These are phyloP conservation scores for Yarrowia alimentaria DNA, from an alignment of 805 yeast genomes.

Conservation along the genomic window DNA sequence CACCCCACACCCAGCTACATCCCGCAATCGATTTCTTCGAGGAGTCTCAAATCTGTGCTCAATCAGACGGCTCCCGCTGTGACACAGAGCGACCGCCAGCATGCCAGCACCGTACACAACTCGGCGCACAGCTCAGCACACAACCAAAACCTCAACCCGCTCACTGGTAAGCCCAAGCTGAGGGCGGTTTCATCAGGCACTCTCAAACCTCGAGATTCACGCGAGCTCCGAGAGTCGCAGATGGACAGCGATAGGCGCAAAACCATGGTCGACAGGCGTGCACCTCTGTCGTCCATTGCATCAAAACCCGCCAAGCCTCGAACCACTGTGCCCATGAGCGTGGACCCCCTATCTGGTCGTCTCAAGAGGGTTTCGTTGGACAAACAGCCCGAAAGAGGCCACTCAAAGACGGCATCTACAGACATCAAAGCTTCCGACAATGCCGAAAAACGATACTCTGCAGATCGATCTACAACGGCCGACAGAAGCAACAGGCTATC, in stretches of 20 bases:
- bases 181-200: slow-evolving; percentile 7
- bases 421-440: no score
- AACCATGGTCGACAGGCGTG: slow-evolving; percentile 1
- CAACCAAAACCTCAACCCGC: slow-evolving; percentile 19
- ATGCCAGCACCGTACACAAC: no score
- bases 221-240: slow-evolving; percentile 3
- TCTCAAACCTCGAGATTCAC: not conserved
- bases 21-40: slow-evolving; percentile 19
- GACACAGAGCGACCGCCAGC: no score
- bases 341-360: slow-evolving; percentile 25
- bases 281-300: not conserved
- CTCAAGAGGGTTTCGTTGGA: slow-evolving; percentile 10
- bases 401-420: not conserved
- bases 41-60: slow-evolving; percentile 13
- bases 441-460: no score
- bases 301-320: slow-evolving; percentile 15
- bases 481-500: no score
- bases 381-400: not conserved
- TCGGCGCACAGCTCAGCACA: not conserved
- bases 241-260: slow-evolving; percentile 11
- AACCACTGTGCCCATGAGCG: slow-evolving; percentile 16
- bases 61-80: no score
- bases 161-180: not conserved
- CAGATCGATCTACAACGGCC: no score
- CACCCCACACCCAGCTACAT: slow-evolving; percentile 2